Conservation (phyloP, 2,329 filamentous ascomycete genomes). For the Claviceps arundinis region DNA sequence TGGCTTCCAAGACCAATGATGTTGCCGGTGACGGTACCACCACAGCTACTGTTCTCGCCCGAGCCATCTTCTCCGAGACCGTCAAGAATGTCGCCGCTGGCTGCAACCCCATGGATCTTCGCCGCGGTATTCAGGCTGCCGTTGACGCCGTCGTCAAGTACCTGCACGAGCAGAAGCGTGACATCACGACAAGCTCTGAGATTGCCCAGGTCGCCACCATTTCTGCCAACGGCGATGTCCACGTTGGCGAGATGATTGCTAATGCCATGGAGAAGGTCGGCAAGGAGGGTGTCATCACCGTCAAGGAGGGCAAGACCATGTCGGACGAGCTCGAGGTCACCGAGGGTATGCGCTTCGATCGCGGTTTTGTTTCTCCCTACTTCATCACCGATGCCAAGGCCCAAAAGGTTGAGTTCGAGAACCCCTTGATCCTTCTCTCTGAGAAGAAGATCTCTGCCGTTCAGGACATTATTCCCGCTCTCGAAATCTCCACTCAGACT, state of each 20-base stretch:
- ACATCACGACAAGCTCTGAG: slow-evolving; percentile 95
- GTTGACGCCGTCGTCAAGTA: slow-evolving; percentile 91
- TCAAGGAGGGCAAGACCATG: slow-evolving; percentile 99
- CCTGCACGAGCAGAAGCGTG: slow-evolving; percentile 89
- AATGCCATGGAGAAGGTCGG: slow-evolving; percentile 99
- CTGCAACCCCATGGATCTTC: slow-evolving; percentile 99
- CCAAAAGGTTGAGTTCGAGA: slow-evolving; percentile 99
- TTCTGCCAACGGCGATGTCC: slow-evolving; percentile 89
- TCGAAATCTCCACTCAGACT: slow-evolving; percentile 91
- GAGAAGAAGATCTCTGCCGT: slow-evolving; percentile 99
- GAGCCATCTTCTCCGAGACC: slow-evolving; percentile 98
- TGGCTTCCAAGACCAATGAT: slow-evolving; percentile 99
- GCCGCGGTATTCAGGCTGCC: slow-evolving; percentile 90
- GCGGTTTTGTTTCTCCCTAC: slow-evolving; percentile 95
- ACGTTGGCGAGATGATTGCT: slow-evolving; percentile 91
- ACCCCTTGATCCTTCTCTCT: slow-evolving; percentile 93
- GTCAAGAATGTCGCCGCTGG: slow-evolving; percentile 99
- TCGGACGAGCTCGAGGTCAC: slow-evolving; percentile 96
- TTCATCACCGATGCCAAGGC: slow-evolving; percentile 99
- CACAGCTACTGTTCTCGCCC: slow-evolving; percentile 90
- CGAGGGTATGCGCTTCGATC: slow-evolving; percentile 99
- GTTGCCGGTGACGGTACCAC: slow-evolving; percentile 97
- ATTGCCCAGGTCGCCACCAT: slow-evolving; percentile 98
- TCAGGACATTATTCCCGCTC: slow-evolving; percentile 95
- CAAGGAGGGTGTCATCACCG: slow-evolving; percentile 99